Evolutionary conservation across 2,329 filamentous ascomycete genomes (phyloP).

Genomic region (Zymoseptoria brevis): DNA sequence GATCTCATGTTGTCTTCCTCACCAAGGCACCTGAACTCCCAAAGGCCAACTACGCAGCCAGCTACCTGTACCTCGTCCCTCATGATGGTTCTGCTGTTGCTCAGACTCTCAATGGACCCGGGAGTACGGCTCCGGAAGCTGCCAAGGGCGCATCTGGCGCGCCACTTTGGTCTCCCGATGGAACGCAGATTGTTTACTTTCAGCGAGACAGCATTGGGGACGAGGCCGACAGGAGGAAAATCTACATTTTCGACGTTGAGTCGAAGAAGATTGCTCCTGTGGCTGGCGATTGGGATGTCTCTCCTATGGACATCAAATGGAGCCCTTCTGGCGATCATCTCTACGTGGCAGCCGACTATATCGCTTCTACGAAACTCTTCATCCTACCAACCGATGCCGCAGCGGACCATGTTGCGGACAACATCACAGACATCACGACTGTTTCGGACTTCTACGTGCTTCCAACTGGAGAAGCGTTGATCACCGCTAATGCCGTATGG

Average conservation of each 20-base stretch:
- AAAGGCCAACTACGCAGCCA: constrained; percentile 19
- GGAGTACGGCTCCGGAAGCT: constrained; percentile 16
- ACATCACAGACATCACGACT: constrained; percentile 19
- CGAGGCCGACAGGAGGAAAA: constrained; percentile 18
- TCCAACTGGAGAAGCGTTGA: constrained; percentile 15
- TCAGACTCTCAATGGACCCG: constrained; percentile 19
- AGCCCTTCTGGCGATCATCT: constrained; percentile 11
- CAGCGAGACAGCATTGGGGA: constrained; percentile 21
- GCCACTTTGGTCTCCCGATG: constrained; percentile 17
- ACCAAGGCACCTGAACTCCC: constrained; percentile 20
- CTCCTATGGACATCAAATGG: constrained; percentile 15
- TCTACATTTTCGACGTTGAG: constrained; percentile 18
- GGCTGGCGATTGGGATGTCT: constrained; percentile 19
- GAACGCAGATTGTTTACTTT: constrained; percentile 17
- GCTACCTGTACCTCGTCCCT: constrained; percentile 21
- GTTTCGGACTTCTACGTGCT: constrained; percentile 19
- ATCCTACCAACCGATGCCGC: constrained; percentile 17
- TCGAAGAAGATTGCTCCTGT: constrained; percentile 16
- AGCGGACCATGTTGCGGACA: constrained; percentile 15
- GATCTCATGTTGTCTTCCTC: constrained; percentile 19
- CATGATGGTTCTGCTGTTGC: constrained; percentile 21
- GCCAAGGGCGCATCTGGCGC: constrained; percentile 18
- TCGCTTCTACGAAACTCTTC: constrained; percentile 19
- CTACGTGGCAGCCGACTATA: constrained; percentile 17
- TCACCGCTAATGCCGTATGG: constrained; percentile 17